A percentile compares a stretch with the other conserved stretches of the same genome.
Conservation (phyloP, 2,329 filamentous ascomycete species). For the Fusarium fracticaudum region DNA sequence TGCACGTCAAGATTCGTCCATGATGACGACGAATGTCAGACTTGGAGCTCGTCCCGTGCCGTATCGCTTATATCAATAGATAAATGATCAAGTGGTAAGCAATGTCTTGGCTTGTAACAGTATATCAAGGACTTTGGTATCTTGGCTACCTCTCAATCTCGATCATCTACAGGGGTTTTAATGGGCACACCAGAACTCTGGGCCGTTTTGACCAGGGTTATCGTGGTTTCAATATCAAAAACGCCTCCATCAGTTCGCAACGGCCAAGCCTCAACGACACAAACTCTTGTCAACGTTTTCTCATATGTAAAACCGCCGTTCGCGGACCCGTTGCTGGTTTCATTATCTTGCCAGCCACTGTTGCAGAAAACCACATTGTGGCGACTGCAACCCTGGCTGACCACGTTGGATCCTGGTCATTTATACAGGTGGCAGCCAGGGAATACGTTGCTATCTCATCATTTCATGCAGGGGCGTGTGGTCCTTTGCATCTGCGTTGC, state of each 20-base stretch:
- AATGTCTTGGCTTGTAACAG: constrained; percentile 2
- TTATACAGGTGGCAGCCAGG: neutral
- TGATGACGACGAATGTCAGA: constrained; percentile 16
- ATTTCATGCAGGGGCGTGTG: constrained; percentile 36
- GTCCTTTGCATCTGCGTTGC: constrained; percentile 4
- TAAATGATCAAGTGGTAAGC: neutral
- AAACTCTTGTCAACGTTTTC: neutral
- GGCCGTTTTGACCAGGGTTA: constrained; percentile 9
- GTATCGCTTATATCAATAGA: neutral
- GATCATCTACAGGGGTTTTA: constrained; percentile 21
- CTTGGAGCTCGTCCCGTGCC: neutral
- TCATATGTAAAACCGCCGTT: neutral
- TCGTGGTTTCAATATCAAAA: neutral
- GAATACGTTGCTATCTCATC: constrained; percentile 15
- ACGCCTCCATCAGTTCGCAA: constrained; percentile 4
- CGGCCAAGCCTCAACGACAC: constrained; percentile 7
- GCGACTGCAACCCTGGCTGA: constrained; percentile 18
- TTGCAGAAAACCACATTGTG: constrained; percentile 17
- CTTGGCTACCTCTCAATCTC: constrained; percentile 2
- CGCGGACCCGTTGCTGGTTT: neutral
- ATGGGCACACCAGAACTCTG: constrained; percentile 10
- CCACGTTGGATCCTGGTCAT: constrained; percentile 25
- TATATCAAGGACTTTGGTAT: neutral
- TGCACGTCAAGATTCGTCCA: neutral
- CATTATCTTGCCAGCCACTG: constrained; percentile 12